Evolutionary conservation across 805 yeast genomes (phyloP).

Genomic region (Sungouiozyma intestinalis): DNA sequence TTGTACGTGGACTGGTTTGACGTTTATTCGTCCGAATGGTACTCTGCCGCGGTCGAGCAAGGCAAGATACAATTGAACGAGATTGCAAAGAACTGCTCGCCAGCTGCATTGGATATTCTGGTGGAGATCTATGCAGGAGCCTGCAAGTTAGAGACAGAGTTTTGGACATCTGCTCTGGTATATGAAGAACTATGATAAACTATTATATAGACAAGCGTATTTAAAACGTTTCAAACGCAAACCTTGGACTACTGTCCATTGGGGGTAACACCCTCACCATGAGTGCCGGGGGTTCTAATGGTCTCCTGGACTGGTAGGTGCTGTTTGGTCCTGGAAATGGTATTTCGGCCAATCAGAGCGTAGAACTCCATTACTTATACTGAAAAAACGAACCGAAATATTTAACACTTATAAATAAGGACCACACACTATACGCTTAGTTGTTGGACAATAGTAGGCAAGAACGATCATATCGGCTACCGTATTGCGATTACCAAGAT

Average conservation of each 20-base stretch:
- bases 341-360: background rate
- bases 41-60: constrained; percentile 37
- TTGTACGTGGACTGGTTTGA: constrained; percentile 44
- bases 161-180: constrained; percentile 49
- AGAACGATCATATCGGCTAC: background rate
- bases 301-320: too few species aligned
- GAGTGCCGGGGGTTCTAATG: too few species aligned
- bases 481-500: background rate
- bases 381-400: too few species aligned
- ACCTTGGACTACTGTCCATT: too few species aligned
- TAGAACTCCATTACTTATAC: background rate
- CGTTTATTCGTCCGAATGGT: constrained; percentile 53
- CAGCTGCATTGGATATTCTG: constrained; percentile 39
- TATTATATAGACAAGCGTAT: too few species aligned
- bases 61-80: constrained; percentile 43
- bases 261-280: too few species aligned
- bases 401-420: too few species aligned
- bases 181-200: constrained; percentile 6
- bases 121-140: constrained; percentile 51
- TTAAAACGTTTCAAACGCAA: too few species aligned
- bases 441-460: too few species aligned
- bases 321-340: constrained; percentile 1
- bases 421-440: too few species aligned
- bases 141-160: constrained; percentile 48
- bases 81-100: constrained; percentile 32